Conservation (phyloP, 257 asterid genomes). For the Solanum lycopersicoides region DNA sequence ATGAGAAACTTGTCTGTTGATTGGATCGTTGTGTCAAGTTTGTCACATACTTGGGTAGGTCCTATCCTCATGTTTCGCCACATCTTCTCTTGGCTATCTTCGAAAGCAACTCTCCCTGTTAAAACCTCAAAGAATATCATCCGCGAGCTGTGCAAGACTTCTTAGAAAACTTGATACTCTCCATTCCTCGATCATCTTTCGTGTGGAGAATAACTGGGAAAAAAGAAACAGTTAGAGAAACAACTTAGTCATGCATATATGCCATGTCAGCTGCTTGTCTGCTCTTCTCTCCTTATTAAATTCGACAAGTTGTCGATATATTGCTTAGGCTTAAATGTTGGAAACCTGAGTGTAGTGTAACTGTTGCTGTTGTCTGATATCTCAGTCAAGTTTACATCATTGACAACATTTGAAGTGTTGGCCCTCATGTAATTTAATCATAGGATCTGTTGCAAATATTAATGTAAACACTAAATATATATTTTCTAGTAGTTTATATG, state of each 20-base stretch:
- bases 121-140: constrained; percentile 70
- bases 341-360: neutral
- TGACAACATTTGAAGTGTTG: neutral
- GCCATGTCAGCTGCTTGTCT: neutral
- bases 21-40: constrained; percentile 25
- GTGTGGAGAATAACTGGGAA: neutral
- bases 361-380: neutral
- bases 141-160: constrained; percentile 69
- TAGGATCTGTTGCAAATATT: too few species aligned
- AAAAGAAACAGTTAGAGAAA: neutral
- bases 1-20: constrained; percentile 25
- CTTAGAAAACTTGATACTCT: constrained; percentile 26
- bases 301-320: neutral
- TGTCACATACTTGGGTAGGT: constrained; percentile 32
- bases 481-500: too few species aligned
- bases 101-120: constrained; percentile 69
- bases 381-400: neutral
- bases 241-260: neutral
- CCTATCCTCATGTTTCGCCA: constrained; percentile 65
- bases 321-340: neutral
- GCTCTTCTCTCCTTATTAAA: neutral
- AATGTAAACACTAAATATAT: too few species aligned
- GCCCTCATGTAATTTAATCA: too few species aligned
- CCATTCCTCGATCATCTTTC: neutral
- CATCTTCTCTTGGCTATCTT: constrained; percentile 81